phyloP scores from a whole-genome alignment of 306 rosid genomes.

The Gastrolobium bilobum region DNA sequence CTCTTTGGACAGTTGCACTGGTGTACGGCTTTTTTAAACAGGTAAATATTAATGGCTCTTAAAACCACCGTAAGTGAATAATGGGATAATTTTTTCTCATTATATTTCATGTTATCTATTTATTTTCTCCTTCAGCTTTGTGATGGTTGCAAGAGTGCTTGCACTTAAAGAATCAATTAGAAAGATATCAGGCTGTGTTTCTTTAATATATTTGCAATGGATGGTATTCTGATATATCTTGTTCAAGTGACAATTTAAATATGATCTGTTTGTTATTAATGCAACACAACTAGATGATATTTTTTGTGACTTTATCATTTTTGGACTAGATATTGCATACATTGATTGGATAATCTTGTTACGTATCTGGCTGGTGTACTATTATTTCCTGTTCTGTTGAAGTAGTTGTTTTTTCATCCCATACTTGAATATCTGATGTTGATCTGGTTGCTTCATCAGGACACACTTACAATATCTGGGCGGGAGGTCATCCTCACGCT shows the following conservation, averaged over 20 bases:
- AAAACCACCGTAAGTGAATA: slow-evolving; percentile 7
- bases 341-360: slow-evolving; percentile 22
- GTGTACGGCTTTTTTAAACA: slow-evolving; percentile 93
- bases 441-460: slow-evolving; percentile 55
- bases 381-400: slow-evolving; percentile 10
- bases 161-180: not conserved
- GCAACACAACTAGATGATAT: slow-evolving; percentile 20
- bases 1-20: slow-evolving; percentile 92
- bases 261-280: slow-evolving; percentile 14
- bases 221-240: slow-evolving; percentile 12
- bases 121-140: slow-evolving; percentile 4
- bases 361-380: slow-evolving; percentile 14
- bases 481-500: slow-evolving; percentile 75
- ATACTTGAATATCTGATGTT: slow-evolving; percentile 12
- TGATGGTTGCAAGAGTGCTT: not conserved
- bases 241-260: slow-evolving; percentile 18
- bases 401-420: slow-evolving; percentile 16
- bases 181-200: not conserved
- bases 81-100: slow-evolving; percentile 1
- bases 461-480: slow-evolving; percentile 68
- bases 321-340: slow-evolving; percentile 9
- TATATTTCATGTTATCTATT: not conserved
- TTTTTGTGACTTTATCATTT: slow-evolving; percentile 13
- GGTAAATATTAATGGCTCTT: slow-evolving; percentile 55
- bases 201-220: not conserved